A percentile compares a stretch with the other conserved stretches of the same genome.
These are phyloP conservation scores for Akanthomyces dipterigenus DNA, from an alignment of 2,329 filamentous ascomycete genomes.

Conservation along the genomic window DNA sequence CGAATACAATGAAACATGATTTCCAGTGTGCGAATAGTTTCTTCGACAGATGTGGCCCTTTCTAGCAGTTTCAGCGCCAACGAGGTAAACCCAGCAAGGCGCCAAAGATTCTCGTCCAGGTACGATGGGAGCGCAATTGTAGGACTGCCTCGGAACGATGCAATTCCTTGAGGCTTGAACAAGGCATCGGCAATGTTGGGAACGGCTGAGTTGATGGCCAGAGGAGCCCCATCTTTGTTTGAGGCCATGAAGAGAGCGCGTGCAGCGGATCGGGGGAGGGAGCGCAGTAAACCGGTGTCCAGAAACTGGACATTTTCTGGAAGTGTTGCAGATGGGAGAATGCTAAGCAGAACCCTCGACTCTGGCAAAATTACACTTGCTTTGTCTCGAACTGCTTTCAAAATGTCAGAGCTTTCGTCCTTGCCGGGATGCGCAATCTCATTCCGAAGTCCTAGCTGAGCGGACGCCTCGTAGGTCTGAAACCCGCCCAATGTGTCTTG, in stretches of 20 bases:
- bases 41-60: constrained; percentile 61
- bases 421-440: constrained; percentile 85
- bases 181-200: constrained; percentile 85
- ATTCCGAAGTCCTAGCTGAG: constrained; percentile 82
- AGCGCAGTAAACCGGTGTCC: constrained; percentile 69
- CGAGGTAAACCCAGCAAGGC: constrained; percentile 82
- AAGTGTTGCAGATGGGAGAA: constrained; percentile 73
- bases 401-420: constrained; percentile 85
- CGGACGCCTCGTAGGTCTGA: constrained; percentile 91
- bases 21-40: constrained; percentile 69
- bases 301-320: constrained; percentile 73
- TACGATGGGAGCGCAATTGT: constrained; percentile 75
- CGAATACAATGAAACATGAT: constrained; percentile 81
- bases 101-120: constrained; percentile 88
- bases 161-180: constrained; percentile 72
- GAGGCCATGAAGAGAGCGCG: constrained; percentile 45
- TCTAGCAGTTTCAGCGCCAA: constrained; percentile 81
- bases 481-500: constrained; percentile 95
- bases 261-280: constrained; percentile 65
- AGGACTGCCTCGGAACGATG: constrained; percentile 74
- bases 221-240: constrained; percentile 53
- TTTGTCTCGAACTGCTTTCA: constrained; percentile 79
- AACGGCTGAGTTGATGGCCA: constrained; percentile 83
- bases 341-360: constrained; percentile 71
- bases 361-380: constrained; percentile 79